phyloP scores from a whole-genome alignment of 73 alveolate species.

The Tetrahymena borealis region DNA sequence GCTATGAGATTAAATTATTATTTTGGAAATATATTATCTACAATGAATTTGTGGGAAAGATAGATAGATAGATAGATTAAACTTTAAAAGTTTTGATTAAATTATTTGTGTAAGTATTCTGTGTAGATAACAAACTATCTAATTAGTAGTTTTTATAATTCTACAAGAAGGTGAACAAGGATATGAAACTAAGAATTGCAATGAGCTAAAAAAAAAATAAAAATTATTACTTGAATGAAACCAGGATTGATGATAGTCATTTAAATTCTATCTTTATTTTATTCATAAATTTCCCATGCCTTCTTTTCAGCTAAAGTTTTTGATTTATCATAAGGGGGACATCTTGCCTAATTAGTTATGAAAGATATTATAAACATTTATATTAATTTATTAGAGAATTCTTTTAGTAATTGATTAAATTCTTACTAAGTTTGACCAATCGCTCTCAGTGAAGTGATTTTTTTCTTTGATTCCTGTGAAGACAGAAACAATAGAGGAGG shows the following conservation, averaged over 20 bases:
- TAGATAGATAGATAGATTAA: background rate
- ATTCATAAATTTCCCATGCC: constrained; percentile 4
- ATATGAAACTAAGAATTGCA: too few relatives aligned
- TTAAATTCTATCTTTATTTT: background rate
- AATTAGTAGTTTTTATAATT: too few relatives aligned
- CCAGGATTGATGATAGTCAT: background rate
- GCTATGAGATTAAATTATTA: too few relatives aligned
- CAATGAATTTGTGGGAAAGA: background rate
- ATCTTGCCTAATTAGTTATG: background rate
- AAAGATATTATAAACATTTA: too few relatives aligned
- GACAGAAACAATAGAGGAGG: constrained; percentile 41
- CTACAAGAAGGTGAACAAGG: too few relatives aligned
- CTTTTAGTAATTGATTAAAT: too few relatives aligned
- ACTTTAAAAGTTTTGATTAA: too few relatives aligned
- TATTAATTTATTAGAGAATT: too few relatives aligned
- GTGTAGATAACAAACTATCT: too few relatives aligned
- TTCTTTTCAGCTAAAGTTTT: constrained; percentile 1
- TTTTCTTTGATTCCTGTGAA: constrained; percentile 1
- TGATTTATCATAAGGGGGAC: background rate
- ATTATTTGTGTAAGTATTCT: too few relatives aligned
- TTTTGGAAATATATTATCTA: too few relatives aligned
- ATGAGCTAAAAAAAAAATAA: too few relatives aligned
- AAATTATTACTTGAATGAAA: background rate
- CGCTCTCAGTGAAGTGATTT: background rate
- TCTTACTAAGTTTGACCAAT: constrained; percentile 1